These are phyloP conservation scores for Penicillium turbatum DNA, from an alignment of 495 filamentous ascomycete genomes.

Conservation along the genomic window DNA sequence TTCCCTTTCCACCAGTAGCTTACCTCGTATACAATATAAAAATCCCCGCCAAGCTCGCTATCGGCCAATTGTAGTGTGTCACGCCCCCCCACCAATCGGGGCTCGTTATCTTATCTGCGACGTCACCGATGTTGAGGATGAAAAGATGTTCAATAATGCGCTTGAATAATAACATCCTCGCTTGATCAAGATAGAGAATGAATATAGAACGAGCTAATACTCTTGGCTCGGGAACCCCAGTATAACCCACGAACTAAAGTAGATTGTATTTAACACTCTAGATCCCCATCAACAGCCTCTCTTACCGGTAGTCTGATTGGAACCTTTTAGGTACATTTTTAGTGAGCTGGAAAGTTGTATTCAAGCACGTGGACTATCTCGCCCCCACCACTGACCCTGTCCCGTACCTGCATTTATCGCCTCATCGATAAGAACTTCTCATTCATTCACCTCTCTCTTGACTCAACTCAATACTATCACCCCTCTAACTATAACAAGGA, in stretches of 20 bases:
- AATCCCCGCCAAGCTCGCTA: constrained; percentile 20
- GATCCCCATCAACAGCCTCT: no score
- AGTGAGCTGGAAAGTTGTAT: not conserved
- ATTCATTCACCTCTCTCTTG: not conserved
- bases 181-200: constrained; percentile 1
- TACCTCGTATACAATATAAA: no score
- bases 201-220: not conserved
- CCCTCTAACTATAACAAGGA: not conserved
- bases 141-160: not conserved
- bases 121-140: constrained; percentile 12
- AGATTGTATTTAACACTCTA: not conserved
- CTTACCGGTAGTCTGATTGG: no score
- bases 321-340: no score
- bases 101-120: constrained; percentile 25
- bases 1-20: not conserved
- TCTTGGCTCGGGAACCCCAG: not conserved
- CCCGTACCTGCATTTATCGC: not conserved
- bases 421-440: not conserved
- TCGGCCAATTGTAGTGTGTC: constrained; percentile 20
- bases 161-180: not conserved
- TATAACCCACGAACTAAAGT: not conserved
- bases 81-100: constrained; percentile 19
- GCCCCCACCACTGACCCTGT: no score
- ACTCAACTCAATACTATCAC: not conserved
- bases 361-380: not conserved